These are phyloP conservation scores for Chernovozyma sophiae-reginae DNA, from an alignment of 1,139 yeast species.

Conservation along the genomic window DNA sequence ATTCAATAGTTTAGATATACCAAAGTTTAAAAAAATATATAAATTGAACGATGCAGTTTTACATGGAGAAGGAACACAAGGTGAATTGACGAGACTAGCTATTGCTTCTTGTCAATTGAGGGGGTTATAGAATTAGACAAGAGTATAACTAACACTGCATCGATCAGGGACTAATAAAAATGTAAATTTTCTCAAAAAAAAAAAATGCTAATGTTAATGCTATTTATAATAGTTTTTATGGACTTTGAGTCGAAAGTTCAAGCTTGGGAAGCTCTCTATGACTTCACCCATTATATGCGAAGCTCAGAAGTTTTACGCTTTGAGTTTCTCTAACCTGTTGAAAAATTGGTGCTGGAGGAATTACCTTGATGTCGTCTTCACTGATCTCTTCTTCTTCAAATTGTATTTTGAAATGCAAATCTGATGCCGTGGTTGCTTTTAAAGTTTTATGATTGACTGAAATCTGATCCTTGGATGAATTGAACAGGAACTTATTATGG, in stretches of 20 bases:
- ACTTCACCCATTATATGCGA: conserved; percentile 19
- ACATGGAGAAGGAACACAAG: conserved; percentile 17
- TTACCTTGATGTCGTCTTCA: conserved; percentile 7
- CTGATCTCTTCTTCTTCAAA: conserved; percentile 11
- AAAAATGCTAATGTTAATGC: no score
- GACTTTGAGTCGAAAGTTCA: no score
- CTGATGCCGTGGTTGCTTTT: neutral
- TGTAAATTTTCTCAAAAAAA: no score
- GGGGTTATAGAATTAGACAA: conserved; percentile 23
- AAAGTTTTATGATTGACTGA: neutral
- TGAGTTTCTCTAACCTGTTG: neutral
- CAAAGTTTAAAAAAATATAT: conserved; percentile 35
- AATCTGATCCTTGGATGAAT: neutral
- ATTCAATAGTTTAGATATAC: conserved; percentile 19
- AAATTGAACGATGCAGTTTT: conserved; percentile 32
- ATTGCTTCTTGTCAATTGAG: conserved; percentile 38
- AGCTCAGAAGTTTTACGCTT: conserved; percentile 9
- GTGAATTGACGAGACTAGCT: conserved; percentile 29
- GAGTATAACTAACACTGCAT: no score
- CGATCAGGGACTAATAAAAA: no score
- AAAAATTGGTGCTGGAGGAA: neutral
- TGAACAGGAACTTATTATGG: conserved; percentile 26
- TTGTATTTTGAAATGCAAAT: neutral
- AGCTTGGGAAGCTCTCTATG: neutral
- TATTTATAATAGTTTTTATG: no score